Base-by-base conservation (phyloP, 192 early-diverging fungal species). In the Ambispora gerdemannii region DNA sequence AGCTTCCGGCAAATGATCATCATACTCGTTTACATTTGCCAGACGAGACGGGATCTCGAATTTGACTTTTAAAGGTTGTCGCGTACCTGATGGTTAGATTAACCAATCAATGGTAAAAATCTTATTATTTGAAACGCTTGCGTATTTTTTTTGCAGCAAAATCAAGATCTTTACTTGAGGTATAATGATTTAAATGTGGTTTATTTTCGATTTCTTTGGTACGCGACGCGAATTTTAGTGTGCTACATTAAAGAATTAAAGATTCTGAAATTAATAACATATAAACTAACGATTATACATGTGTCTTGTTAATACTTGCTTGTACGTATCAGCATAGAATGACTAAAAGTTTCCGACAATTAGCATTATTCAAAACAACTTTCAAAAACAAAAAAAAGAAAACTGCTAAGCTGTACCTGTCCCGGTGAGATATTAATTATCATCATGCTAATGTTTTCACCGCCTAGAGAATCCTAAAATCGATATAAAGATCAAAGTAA, bases 391-490 rank as follows among this genome's bases (percentile, higher is more conserved):
- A 43, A 78, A 73, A 67, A 50, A 50, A n/a, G 17, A 75, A 52
- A 50, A 15, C 17, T 2, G 17, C 17, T n/a, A 50, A n/a, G 50
- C 64, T 84, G 80, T 47, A 56, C 69, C 67, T 79, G 74, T 15
- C 80, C 84, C 0, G 85, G 87, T 1, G 89, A 78, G 13, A 87
- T 80, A 52, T 88, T 88, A 43, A 87, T 83, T 66, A 90, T 84
- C 84, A 90, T 88, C 80, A 89, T 80, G 34, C 82, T 86, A 49
- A 81, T 62, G 24, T 82, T 80, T 25, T 74, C 77, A 17, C 89
- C 89, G 43, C 87, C 89, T 8, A 90, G 76, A 4, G 84, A 82
- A 74, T 86, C 83, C 75, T 77, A 43, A 15, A 43, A 43, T 36
- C 19, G 34, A 28, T 10, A 27, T 22, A 24, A 1, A 51, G 31